These are phyloP conservation scores for Pichia cactophila DNA, from an alignment of 1,139 yeast species.

Conservation along the genomic window DNA sequence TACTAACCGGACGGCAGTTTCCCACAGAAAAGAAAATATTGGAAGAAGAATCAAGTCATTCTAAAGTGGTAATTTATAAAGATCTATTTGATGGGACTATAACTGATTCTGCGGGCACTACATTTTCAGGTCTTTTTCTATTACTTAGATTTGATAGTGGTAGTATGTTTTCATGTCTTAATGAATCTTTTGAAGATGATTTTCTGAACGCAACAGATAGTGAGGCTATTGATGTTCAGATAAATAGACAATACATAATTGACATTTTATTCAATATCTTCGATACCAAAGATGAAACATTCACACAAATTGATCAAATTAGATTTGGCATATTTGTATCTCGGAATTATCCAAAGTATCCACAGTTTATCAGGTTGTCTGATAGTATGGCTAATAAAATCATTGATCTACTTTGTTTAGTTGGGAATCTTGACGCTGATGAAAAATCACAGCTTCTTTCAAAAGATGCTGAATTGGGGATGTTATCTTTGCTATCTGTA, in stretches of 20 bases:
- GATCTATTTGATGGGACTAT: slow-evolving; percentile 48
- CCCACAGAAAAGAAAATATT: slow-evolving; percentile 55
- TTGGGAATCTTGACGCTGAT: neutral
- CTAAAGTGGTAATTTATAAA: slow-evolving; percentile 44
- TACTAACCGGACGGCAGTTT: slow-evolving; percentile 70
- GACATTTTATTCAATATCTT: slow-evolving; percentile 55
- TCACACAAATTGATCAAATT: slow-evolving; percentile 31
- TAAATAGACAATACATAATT: slow-evolving; percentile 58
- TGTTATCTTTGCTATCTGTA: slow-evolving; percentile 57
- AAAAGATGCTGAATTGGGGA: slow-evolving; percentile 64
- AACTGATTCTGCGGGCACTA: slow-evolving; percentile 32
- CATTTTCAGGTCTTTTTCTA: slow-evolving; percentile 52
- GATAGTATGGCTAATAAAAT: slow-evolving; percentile 46
- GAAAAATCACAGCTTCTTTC: slow-evolving; percentile 26
- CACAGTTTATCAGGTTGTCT: slow-evolving; percentile 66
- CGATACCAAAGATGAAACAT: slow-evolving; percentile 29
- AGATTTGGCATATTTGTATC: slow-evolving; percentile 64
- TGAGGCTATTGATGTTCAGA: slow-evolving; percentile 19
- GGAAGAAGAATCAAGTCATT: slow-evolving; percentile 25
- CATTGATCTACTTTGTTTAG: slow-evolving; percentile 41
- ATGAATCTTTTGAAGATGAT: slow-evolving; percentile 75
- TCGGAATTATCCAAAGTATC: slow-evolving; percentile 69
- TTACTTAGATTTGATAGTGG: slow-evolving; percentile 47
- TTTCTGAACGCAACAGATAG: slow-evolving; percentile 46
- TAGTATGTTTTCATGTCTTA: slow-evolving; percentile 54